Percentiles rank a stretch among this genome's conserved stretches.
phyloP scores from a whole-genome alignment of 1,284 basidiomycete genomes.

The Trametes pubescens region DNA sequence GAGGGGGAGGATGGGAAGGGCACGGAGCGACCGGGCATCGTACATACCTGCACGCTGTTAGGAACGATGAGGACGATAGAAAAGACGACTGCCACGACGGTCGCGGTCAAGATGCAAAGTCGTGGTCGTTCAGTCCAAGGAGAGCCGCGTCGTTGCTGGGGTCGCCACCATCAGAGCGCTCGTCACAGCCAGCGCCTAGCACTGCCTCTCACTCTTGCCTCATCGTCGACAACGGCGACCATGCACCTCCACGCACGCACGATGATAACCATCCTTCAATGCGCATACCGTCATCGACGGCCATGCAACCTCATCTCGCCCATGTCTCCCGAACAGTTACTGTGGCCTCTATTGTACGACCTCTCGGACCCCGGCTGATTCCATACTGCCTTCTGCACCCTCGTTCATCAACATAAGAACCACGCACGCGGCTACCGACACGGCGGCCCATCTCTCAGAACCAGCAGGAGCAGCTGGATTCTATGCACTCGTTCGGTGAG shows the following conservation, averaged over 20 bases:
- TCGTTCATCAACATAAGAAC: no score
- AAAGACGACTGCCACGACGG: conserved; percentile 26
- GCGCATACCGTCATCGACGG: no score
- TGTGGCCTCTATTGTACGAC: not conserved
- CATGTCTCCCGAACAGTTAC: no score
- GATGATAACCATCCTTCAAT: not conserved
- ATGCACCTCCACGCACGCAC: not conserved
- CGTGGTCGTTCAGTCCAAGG: conserved; percentile 66
- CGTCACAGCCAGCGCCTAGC: conserved; percentile 9
- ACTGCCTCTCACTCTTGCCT: conserved; percentile 10
- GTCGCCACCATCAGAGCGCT: conserved; percentile 17
- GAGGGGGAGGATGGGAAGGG: conserved; percentile 46
- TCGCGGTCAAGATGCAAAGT: conserved; percentile 15
- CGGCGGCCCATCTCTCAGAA: not conserved
- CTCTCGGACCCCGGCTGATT: not conserved
- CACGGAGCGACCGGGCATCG: conserved; percentile 35
- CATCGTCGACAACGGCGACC: not conserved
- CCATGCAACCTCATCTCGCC: no score
- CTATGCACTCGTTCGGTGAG: not conserved
- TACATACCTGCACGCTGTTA: conserved; percentile 41
- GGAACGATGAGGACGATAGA: conserved; percentile 29
- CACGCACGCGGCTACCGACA: not conserved
- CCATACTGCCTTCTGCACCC: not conserved
- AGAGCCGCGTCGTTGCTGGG: conserved; percentile 36
- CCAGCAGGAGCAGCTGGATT: not conserved